Base-by-base conservation (phyloP, 306 rosid genomes). In the Castanea crenata region DNA sequence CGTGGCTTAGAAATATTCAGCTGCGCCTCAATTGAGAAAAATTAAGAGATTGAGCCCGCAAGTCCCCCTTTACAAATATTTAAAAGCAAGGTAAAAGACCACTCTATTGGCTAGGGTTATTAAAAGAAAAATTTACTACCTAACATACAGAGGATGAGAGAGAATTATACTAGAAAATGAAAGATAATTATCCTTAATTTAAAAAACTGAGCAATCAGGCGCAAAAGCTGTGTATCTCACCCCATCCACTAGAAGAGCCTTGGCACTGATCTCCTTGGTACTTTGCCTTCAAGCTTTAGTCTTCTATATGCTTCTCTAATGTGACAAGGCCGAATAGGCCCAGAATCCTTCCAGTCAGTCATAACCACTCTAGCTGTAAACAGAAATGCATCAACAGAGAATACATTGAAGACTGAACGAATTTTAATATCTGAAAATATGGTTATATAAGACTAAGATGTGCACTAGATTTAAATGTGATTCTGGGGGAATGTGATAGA, bases 221-320 rank as follows among this genome's bases (percentile, higher is more conserved):
- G 1, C 27, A 59, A 59, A 27, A 29, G 23, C 34, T 59, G 23
- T 29, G 13, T 23, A 59, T 49, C 55, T 14, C 19, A 16, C 74
- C n/a, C 23, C 74, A 4, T 35, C 27, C 44, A 41, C 52, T n/a
- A 20, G 74, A 69, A 69, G 52, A 69, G 74, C 74, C 74, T 69
- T 11, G 52, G 74, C 6, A 35, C 52, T 38, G 74, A 69, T 41
- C 16, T 69, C 52, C 29, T 69, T 19, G 55, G 55, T 18, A 69
- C 74, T 41, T 69, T 69, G 54, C 74, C 74, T 69, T 69, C 74
- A 19, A 69, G 74, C 74, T 69, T 69, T 41, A 69, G 74, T 35
- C 74, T 35, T 69, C 74, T 69, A 69, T 69, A 69, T 20, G 74
- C 74, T 69, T 69, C 74, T 41, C 74, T 41, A 29, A 69, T 35